Evolutionary conservation across 2,329 filamentous ascomycete species (phyloP).

Genomic region (Chaetoscypha palmicola): DNA sequence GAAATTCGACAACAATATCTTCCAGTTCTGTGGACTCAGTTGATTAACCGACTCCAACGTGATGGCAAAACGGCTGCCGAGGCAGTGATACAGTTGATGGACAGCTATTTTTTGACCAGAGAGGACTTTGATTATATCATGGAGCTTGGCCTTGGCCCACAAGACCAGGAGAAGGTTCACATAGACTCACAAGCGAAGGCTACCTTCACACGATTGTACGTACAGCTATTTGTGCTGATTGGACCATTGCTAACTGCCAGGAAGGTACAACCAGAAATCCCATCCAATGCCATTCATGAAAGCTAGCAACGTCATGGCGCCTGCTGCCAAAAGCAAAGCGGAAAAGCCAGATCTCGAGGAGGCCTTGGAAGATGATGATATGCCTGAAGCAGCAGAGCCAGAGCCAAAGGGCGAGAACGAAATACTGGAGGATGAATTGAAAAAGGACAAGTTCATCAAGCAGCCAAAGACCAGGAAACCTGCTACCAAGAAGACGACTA

Average conservation of each 20-base stretch:
- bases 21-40: slow-evolving; percentile 75
- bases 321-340: slow-evolving; percentile 49
- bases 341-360: slow-evolving; percentile 86
- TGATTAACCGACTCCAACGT: slow-evolving; percentile 64
- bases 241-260: background rate
- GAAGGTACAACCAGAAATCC: slow-evolving; percentile 74
- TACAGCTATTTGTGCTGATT: slow-evolving; percentile 24
- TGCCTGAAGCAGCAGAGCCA: slow-evolving; percentile 50
- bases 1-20: slow-evolving; percentile 94
- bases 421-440: slow-evolving; percentile 73
- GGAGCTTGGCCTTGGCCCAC: slow-evolving; percentile 82
- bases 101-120: slow-evolving; percentile 88
- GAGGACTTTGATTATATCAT: slow-evolving; percentile 92
- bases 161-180: slow-evolving; percentile 66
- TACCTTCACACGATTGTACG: slow-evolving; percentile 81
- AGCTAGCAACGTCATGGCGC: slow-evolving; percentile 65
- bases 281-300: slow-evolving; percentile 97
- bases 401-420: slow-evolving; percentile 56
- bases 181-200: slow-evolving; percentile 83
- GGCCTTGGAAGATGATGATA: slow-evolving; percentile 82
- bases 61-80: slow-evolving; percentile 78
- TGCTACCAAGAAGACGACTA: slow-evolving; percentile 43
- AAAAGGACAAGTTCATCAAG: slow-evolving; percentile 95
- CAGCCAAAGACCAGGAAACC: slow-evolving; percentile 69
- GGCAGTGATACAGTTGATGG: slow-evolving; percentile 90